Conservation (phyloP, 768 basidiomycete species). For the Tricholoma furcatifolium region DNA sequence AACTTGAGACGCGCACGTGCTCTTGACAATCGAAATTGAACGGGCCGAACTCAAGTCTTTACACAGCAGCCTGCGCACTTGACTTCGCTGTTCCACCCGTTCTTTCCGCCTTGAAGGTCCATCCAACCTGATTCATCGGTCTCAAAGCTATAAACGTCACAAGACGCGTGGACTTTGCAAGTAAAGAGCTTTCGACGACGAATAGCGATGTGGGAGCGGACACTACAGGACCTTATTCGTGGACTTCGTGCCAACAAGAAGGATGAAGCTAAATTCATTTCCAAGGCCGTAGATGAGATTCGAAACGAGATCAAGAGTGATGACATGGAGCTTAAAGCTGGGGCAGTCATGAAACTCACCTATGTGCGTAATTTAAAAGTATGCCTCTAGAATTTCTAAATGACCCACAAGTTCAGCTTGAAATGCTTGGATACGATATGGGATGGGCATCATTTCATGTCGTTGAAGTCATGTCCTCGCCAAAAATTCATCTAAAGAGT, state of each 20-base stretch:
- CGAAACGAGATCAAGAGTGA: slow-evolving; percentile 86
- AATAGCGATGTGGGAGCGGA: slow-evolving; percentile 87
- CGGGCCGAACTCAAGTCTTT: not conserved
- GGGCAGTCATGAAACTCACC: slow-evolving; percentile 91
- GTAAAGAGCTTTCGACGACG: not conserved
- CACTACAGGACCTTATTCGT: slow-evolving; percentile 91
- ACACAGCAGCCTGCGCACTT: no score
- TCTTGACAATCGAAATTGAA: not conserved
- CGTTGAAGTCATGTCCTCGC: slow-evolving; percentile 96
- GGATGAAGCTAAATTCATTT: slow-evolving; percentile 90
- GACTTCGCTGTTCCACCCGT: not conserved
- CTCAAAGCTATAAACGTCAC: not conserved
- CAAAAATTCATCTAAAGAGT: slow-evolving; percentile 87
- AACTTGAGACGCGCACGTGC: no score
- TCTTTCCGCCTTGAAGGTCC: not conserved
- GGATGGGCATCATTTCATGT: slow-evolving; percentile 96
- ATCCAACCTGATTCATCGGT: not conserved
- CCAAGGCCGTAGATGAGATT: slow-evolving; percentile 93
- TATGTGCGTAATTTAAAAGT: slow-evolving; percentile 66
- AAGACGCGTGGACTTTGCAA: not conserved
- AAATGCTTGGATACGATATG: slow-evolving; percentile 97
- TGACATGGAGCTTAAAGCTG: slow-evolving; percentile 97
- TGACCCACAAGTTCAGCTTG: slow-evolving; percentile 58
- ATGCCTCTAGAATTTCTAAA: not conserved
- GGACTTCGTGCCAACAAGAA: slow-evolving; percentile 95